Base-by-base conservation (phyloP, 345 rosid genomes). In the Clausena lansium region DNA sequence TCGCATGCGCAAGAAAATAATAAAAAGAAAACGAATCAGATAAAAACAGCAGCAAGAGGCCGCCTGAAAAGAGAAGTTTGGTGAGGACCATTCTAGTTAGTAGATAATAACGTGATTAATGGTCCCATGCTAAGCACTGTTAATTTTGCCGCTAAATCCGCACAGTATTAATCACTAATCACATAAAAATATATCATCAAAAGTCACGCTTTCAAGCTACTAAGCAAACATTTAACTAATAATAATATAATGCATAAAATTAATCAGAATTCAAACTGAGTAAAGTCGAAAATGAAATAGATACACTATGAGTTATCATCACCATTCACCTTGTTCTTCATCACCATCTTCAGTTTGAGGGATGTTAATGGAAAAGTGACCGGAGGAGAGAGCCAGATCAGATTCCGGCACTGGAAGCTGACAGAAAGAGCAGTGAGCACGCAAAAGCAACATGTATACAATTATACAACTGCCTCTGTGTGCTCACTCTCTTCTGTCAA, bases 401-500 rank as follows among this genome's bases (percentile, higher is more conserved):
- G 75, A 70, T 77, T 78, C 86, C 81, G 86, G 89, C 65, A 69
- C 82, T 86, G 91, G 92, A 91, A 91, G 82, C 88, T 92, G 98
- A 94, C 98, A 91, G 91, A 84, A 83, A 90, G 98, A 94, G 95
- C 83, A 79, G 89, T 94, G 97, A 92, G 97, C 98, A 94, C 98
- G 83, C 92, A 92, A 87, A 89, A 88, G 95, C 90, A 94, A 77
- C 59, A 71, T 45, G 90, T 86, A 92, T 85, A 88, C 66, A 38
- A 62, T 80, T 81, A 88, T 92, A 89, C 91, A 83, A 88, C 77
- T 85, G 87, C 90, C 87, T 84, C 91, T 91, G 94, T 87, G 97
- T 94, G 98, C 98, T 92, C 98, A 92, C 98, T 94, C 98, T 94
- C 98, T 94, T 94, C 98, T 94, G 98, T 94, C 98, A 94, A 86